Evolutionary conservation across 108 stramenopile genomes (phyloP).

Genomic region (Ochromonas danica): DNA sequence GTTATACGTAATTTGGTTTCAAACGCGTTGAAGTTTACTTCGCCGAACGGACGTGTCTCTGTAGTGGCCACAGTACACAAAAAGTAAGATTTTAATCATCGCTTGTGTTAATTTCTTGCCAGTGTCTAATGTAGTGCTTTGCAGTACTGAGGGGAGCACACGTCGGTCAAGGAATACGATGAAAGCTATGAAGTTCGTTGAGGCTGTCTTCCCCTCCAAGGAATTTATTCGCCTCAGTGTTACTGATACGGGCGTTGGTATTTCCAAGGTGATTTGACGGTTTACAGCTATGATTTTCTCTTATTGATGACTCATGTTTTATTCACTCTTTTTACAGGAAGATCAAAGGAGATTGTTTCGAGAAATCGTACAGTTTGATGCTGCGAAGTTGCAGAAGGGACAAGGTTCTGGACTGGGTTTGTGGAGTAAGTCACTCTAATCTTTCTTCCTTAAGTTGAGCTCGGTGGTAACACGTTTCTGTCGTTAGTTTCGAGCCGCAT

Average conservation of each 20-base stretch:
- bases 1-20: conserved; percentile 27
- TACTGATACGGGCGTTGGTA: neutral
- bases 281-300: too few species aligned
- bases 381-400: conserved; percentile 24
- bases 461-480: neutral
- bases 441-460: neutral
- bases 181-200: too few species aligned
- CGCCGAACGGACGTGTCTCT: neutral
- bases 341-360: conserved; percentile 22
- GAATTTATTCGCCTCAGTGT: too few species aligned
- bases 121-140: too few species aligned
- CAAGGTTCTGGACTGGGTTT: conserved; percentile 35
- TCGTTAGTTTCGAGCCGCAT: neutral
- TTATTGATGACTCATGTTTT: too few species aligned
- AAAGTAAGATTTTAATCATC: too few species aligned
- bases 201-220: too few species aligned
- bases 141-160: too few species aligned
- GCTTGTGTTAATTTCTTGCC: too few species aligned
- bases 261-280: too few species aligned
- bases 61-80: too few species aligned
- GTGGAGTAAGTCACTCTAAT: conserved; percentile 25
- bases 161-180: too few species aligned
- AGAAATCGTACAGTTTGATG: conserved; percentile 20
- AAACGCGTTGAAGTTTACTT: conserved; percentile 31
- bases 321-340: neutral